A percentile compares a stretch with the other conserved stretches of the same genome.
Evolutionary conservation across 805 yeast genomes (phyloP).

Genomic region (Sugiyamaella americana): DNA sequence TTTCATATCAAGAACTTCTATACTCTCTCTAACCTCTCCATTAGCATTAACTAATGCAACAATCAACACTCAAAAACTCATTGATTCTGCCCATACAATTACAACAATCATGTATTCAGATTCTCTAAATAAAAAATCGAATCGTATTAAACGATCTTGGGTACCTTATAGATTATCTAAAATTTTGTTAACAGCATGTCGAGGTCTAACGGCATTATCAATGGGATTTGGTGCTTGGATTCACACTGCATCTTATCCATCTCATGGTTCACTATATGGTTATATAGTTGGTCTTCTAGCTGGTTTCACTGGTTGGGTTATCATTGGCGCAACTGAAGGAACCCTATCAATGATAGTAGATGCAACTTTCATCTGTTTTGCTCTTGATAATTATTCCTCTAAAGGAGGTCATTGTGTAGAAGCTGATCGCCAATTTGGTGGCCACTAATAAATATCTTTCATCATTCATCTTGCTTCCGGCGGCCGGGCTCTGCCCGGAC

Average conservation of each 20-base stretch:
- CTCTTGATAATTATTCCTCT: constrained; percentile 28
- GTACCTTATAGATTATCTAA: constrained; percentile 35
- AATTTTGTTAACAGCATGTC: constrained; percentile 32
- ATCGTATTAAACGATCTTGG: constrained; percentile 21
- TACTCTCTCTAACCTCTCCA: constrained; percentile 30
- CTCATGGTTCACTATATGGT: constrained; percentile 34
- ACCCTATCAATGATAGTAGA: constrained; percentile 34
- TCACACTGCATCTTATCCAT: constrained; percentile 32
- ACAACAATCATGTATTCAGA: neutral
- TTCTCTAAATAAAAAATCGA: neutral
- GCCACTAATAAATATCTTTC: neutral
- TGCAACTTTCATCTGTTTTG: constrained; percentile 33
- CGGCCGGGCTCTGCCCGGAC: too few species aligned
- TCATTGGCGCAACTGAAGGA: constrained; percentile 39
- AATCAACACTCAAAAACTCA: constrained; percentile 30
- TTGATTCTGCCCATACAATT: constrained; percentile 29
- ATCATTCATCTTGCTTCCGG: too few species aligned
- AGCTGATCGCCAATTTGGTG: constrained; percentile 24
- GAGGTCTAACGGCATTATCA: constrained; percentile 32
- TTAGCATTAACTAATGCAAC: constrained; percentile 35
- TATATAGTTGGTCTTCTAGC: constrained; percentile 37
- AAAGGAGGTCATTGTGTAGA: constrained; percentile 28
- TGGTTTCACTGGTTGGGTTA: constrained; percentile 37
- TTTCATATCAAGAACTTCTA: constrained; percentile 26
- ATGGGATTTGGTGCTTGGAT: constrained; percentile 38